Base-by-base conservation (phyloP, 768 basidiomycete species). In the Tricholomella constricta region DNA sequence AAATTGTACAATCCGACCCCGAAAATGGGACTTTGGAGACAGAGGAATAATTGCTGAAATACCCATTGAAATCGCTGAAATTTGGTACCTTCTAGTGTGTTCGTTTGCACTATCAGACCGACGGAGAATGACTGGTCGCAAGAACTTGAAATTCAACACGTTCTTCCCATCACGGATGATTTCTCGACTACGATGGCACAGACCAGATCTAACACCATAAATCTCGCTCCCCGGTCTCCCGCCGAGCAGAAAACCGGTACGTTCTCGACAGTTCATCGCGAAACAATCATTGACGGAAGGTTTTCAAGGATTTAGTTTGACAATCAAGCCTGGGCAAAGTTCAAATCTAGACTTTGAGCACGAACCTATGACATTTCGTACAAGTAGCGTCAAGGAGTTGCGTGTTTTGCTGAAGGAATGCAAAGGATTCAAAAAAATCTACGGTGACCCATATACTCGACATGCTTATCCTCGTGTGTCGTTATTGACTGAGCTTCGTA, bases 121-220 rank as follows among this genome's bases (percentile, higher is more conserved):
- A n/a, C 61, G 27, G 49, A 46, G 8, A 54, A 61, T 54, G 69
- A 58, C 17, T 48, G 52, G 12, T 45, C 61, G 25, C 68, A 70
- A 17, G 72, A 70, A 22, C 69, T 80, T 32, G 68, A 77, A 17
- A 69, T 83, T 8, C 72, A 82, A 52, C 76, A 74, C 45, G 72
- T 79, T 2, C 76, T 81, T n/a, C 85, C 85, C 3, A 79, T 90
- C 27, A 76, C 79, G 47, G 76, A 74, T 9, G 67, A 73, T 29
- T 82, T 88, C 59, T 69, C 75, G 4, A 74, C 88, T 34, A 65
- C 72, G 8, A 81, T 88, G 68, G 77, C 83, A 1, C 86, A 89
- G 62, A 72, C 78, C 35, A 72, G 69, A 25, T 70, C 71, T 11
- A 61, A 59, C 35, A 74, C 76, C 0, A 51, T 73, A 15, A 73